These are phyloP conservation scores for Fimicolochytrium jonesii DNA, from an alignment of 192 early-diverging fungal species.

Conservation along the genomic window DNA sequence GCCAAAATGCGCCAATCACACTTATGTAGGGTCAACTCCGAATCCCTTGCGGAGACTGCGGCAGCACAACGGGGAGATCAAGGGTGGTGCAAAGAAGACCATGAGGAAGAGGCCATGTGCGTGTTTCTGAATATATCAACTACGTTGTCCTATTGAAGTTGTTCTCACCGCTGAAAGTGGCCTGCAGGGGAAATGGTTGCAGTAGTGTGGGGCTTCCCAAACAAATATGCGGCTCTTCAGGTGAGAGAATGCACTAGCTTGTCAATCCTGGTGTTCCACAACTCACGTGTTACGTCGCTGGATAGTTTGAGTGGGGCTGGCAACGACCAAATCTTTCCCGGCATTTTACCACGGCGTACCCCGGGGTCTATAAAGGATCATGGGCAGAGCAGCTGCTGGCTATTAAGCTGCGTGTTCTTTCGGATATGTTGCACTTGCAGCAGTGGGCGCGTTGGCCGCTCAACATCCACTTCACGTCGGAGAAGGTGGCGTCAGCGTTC, in stretches of 20 bases:
- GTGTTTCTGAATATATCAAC: background rate
- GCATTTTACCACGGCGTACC: constrained; percentile 28
- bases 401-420: constrained; percentile 33
- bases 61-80: constrained; percentile 55
- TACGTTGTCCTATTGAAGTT: background rate
- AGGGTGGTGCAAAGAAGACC: constrained; percentile 52
- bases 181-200: constrained; percentile 43
- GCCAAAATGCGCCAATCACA: constrained; percentile 20
- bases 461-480: constrained; percentile 3
- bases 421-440: constrained; percentile 26
- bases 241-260: too few species aligned
- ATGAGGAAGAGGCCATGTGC: constrained; percentile 35
- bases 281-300: background rate
- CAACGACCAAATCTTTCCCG: constrained; percentile 47
- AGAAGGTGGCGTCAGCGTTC: constrained; percentile 7
- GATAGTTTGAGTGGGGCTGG: constrained; percentile 49
- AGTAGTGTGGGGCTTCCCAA: constrained; percentile 46
- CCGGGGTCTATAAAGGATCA: constrained; percentile 19
- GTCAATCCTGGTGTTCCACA: too few species aligned
- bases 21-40: constrained; percentile 55
- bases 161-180: too few species aligned
- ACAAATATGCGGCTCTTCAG: constrained; percentile 43
- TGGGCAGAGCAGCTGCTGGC: constrained; percentile 15
- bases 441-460: constrained; percentile 32
- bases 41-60: constrained; percentile 43